phyloP scores from a whole-genome alignment of 306 rosid species.

The Prunus mira region DNA sequence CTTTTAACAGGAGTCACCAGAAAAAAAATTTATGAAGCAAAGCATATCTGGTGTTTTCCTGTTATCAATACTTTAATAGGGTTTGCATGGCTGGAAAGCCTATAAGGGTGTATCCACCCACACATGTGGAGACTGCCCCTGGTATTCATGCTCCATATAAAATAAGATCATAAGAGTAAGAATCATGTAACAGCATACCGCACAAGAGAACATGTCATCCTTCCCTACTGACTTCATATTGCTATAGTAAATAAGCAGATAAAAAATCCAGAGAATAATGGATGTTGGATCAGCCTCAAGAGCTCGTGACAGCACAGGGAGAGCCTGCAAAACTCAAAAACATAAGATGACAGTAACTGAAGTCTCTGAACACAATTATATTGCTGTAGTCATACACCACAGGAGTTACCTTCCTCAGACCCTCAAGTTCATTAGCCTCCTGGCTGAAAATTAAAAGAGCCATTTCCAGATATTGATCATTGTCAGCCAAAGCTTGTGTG shows the following conservation, averaged over 20 bases:
- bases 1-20: neutral
- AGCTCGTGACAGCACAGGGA: conserved; percentile 67
- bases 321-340: conserved; percentile 64
- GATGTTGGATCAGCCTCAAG: conserved; percentile 75
- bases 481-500: conserved; percentile 55
- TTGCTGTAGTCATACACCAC: conserved; percentile 6
- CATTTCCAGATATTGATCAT: conserved; percentile 72
- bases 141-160: neutral
- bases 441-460: conserved; percentile 79
- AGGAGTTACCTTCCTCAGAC: conserved; percentile 66
- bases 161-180: conserved; percentile 12
- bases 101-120: conserved; percentile 8
- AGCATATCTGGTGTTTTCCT: neutral
- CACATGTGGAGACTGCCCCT: neutral
- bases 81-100: neutral
- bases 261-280: conserved; percentile 63
- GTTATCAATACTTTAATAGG: neutral
- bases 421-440: conserved; percentile 60
- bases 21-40: neutral
- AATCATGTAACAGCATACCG: conserved; percentile 66
- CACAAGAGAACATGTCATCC: conserved; percentile 87
- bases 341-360: conserved; percentile 14
- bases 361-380: neutral
- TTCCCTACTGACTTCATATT: conserved; percentile 52
- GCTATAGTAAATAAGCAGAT: conserved; percentile 76